Conservation (phyloP, 1,284 basidiomycete species). For the Tranzscheliella williamsii region DNA sequence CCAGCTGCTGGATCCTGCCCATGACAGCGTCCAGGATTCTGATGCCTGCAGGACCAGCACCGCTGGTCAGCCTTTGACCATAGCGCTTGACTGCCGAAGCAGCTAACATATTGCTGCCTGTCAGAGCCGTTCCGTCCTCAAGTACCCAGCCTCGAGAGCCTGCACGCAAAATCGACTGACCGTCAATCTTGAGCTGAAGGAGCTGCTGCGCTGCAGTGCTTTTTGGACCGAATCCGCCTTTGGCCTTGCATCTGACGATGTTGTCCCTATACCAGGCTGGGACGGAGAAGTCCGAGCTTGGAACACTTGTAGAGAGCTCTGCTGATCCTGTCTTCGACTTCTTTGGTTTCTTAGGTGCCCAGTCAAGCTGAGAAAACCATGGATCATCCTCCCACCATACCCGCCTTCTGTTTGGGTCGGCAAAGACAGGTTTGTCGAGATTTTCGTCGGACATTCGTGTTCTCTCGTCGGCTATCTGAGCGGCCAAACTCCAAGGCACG, state of each 20-base stretch:
- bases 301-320: neutral
- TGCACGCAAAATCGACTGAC: conserved; percentile 18
- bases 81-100: conserved; percentile 27
- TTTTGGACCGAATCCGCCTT: conserved; percentile 19
- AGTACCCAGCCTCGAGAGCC: conserved; percentile 20
- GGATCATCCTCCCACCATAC: conserved; percentile 73
- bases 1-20: conserved; percentile 5
- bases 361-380: conserved; percentile 91
- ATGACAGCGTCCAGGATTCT: conserved; percentile 14
- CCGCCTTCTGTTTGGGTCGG: conserved; percentile 20
- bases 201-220: conserved; percentile 35
- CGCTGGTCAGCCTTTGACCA: conserved; percentile 17
- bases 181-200: conserved; percentile 33
- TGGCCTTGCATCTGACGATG: conserved; percentile 34
- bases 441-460: conserved; percentile 9
- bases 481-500: conserved; percentile 44
- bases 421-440: conserved; percentile 16
- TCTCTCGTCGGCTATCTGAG: conserved; percentile 48
- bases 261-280: conserved; percentile 50
- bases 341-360: conserved; percentile 86
- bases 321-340: conserved; percentile 30
- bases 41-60: conserved; percentile 17
- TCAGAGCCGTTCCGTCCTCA: conserved; percentile 22
- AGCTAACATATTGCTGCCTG: conserved; percentile 29
- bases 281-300: conserved; percentile 14